Conservation (phyloP, 2,329 filamentous ascomycete genomes). For the Tolypocladium pustulatum region DNA sequence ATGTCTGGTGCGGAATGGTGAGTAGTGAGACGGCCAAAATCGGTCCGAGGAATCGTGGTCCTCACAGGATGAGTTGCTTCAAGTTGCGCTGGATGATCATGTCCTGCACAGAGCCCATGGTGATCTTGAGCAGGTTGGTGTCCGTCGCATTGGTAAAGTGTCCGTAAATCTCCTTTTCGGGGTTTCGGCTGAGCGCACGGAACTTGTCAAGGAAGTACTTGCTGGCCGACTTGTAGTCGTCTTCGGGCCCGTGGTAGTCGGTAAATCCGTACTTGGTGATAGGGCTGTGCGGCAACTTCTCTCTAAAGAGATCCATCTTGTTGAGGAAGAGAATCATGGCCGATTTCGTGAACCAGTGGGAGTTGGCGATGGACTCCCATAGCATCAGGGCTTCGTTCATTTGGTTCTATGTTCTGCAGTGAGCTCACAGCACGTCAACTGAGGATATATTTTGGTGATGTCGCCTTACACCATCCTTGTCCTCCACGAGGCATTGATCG, state of each 20-base stretch:
- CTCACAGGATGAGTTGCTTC: conserved; percentile 55
- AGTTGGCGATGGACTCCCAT: conserved; percentile 82
- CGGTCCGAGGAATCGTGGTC: conserved; percentile 1
- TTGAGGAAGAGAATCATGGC: conserved; percentile 83
- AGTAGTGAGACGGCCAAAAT: background rate
- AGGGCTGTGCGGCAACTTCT: conserved; percentile 72
- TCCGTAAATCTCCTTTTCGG: conserved; percentile 99
- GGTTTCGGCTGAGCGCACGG: conserved; percentile 95
- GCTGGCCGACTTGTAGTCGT: conserved; percentile 90
- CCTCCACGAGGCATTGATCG: conserved; percentile 90
- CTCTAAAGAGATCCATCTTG: conserved; percentile 85
- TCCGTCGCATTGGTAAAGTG: conserved; percentile 96
- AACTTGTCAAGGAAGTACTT: conserved; percentile 99
- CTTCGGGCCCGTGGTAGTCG: conserved; percentile 76
- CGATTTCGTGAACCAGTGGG: conserved; percentile 82
- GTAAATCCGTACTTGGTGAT: conserved; percentile 76
- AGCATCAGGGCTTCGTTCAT: conserved; percentile 84
- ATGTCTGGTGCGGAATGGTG: background rate
- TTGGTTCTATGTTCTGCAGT: conserved; percentile 44
- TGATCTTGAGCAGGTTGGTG: conserved; percentile 62
- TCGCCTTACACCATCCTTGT: conserved; percentile 61
- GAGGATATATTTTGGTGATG: background rate
- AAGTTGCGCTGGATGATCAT: conserved; percentile 81
- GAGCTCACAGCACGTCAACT: background rate
- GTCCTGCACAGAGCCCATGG: conserved; percentile 77